Percentiles rank a stretch among this genome's conserved stretches.
Evolutionary conservation across 2,329 filamentous ascomycete species (phyloP).

Genomic region (Botrytis squamosa): DNA sequence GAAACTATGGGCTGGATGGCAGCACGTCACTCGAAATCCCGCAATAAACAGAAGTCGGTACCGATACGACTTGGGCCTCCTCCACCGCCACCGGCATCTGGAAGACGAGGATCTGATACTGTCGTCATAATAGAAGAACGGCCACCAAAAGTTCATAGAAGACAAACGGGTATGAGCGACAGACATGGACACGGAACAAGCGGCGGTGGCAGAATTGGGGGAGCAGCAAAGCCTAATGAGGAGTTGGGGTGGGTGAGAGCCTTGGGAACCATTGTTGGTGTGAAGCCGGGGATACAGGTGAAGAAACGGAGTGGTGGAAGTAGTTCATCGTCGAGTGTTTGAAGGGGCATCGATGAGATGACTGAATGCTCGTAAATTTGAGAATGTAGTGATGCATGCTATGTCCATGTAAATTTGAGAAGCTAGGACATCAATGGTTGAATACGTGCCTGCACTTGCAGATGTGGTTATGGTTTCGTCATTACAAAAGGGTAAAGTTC

Average conservation of each 20-base stretch:
- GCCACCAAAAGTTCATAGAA: not conserved
- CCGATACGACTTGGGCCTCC: not conserved
- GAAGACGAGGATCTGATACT: not conserved
- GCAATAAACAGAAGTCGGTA: not conserved
- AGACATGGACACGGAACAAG: not conserved
- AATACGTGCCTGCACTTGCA: slow-evolving; percentile 1
- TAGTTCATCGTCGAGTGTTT: slow-evolving; percentile 1
- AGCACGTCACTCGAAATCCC: not conserved
- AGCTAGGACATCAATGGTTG: not conserved
- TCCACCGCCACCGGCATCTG: not conserved
- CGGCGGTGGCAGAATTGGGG: not conserved
- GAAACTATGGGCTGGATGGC: not conserved
- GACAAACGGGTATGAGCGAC: not conserved
- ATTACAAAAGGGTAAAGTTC: not conserved
- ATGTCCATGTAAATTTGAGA: not conserved
- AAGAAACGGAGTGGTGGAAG: not conserved
- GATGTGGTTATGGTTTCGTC: not conserved
- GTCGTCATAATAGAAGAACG: not conserved
- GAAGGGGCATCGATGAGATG: not conserved
- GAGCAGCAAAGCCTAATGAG: not conserved
- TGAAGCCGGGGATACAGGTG: slow-evolving; percentile 3
- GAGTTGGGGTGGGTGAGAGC: slow-evolving; percentile 15
- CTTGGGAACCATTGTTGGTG: slow-evolving; percentile 9
- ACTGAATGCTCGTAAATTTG: not conserved
- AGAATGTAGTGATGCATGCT: not conserved